Conservation (phyloP, 73 alveolate genomes). For the Blepharisma stoltei region DNA sequence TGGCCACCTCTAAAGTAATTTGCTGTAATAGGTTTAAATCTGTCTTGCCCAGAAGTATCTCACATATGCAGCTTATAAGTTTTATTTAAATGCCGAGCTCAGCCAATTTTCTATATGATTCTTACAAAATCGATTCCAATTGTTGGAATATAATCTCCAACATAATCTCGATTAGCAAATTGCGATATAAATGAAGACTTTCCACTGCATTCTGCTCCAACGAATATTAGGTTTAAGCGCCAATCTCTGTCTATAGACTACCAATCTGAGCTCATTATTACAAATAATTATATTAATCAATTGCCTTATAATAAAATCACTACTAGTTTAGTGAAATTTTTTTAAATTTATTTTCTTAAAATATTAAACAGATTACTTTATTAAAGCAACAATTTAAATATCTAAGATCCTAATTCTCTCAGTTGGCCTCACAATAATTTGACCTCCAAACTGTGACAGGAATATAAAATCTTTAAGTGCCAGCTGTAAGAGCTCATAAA, state of each 20-base stretch:
- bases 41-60: constrained; percentile 24
- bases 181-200: neutral
- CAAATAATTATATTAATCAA: no score
- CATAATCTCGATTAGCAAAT: neutral
- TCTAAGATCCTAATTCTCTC: constrained; percentile 4
- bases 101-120: neutral
- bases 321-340: no score
- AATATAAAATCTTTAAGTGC: constrained; percentile 9
- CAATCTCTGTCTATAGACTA: neutral
- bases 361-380: no score
- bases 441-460: neutral
- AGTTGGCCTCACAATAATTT: constrained; percentile 1
- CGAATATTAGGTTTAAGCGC: neutral
- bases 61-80: neutral
- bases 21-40: constrained; percentile 16
- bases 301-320: no score
- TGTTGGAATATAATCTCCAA: neutral
- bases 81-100: neutral
- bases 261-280: no score
- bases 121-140: constrained; percentile 22
- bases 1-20: neutral
- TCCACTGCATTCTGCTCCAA: neutral
- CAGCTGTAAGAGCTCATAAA: constrained; percentile 17
- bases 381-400: neutral
- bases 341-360: no score